These are phyloP conservation scores for Cordyceps cateniannulata DNA, from an alignment of 2,329 filamentous ascomycete genomes.

Conservation along the genomic window DNA sequence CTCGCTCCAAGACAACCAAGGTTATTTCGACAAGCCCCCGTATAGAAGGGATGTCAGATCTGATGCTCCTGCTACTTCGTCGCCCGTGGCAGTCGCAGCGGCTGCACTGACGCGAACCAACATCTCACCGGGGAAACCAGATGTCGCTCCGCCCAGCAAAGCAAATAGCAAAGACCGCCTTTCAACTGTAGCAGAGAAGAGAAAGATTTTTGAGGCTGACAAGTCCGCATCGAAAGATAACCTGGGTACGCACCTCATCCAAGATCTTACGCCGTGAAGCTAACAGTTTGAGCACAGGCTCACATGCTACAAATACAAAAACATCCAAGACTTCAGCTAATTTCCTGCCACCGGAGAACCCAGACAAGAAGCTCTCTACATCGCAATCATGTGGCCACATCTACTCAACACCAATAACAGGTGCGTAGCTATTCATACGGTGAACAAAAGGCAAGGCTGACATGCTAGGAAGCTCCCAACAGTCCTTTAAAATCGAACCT, in stretches of 20 bases:
- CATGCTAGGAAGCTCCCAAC: neutral
- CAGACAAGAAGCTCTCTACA: neutral
- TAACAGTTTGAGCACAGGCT: neutral
- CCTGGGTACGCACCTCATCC: neutral
- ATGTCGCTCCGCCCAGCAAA: neutral
- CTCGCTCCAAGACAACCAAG: neutral
- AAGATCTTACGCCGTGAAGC: neutral
- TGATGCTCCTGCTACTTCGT: neutral
- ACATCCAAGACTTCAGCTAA: neutral
- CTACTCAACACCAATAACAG: neutral
- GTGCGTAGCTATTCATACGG: neutral
- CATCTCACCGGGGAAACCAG: neutral
- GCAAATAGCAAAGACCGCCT: neutral
- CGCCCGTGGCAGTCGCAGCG: neutral
- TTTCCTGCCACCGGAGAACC: neutral
- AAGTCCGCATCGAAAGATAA: neutral
- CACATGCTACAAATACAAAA: neutral
- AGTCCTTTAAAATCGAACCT: neutral
- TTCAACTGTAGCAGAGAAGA: constrained; percentile 19
- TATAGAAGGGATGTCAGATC: neutral
- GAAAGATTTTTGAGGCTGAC: constrained; percentile 19
- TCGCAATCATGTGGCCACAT: neutral
- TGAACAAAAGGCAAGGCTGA: neutral
- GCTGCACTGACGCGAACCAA: neutral
- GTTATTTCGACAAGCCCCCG: neutral